Percentiles rank a stretch among this genome's conserved stretches.
Conservation (phyloP, 345 rosid species). For the Salix udensis region DNA sequence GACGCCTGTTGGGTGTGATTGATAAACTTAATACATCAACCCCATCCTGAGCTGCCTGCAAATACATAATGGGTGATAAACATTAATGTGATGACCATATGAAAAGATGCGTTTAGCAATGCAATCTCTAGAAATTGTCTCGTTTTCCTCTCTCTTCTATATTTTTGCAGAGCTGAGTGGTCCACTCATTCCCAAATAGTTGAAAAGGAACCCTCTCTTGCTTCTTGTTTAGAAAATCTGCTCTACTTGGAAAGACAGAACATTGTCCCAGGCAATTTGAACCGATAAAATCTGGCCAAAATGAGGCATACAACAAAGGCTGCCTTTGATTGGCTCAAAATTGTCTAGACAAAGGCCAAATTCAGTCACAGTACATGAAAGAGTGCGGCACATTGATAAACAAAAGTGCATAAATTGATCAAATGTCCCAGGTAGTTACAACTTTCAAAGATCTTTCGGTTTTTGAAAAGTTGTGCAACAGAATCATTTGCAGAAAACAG, state of each 20-base stretch:
- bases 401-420: background rate
- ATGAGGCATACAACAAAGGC: background rate
- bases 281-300: background rate
- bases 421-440: background rate
- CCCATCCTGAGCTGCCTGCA: constrained; percentile 98
- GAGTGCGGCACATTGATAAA: background rate
- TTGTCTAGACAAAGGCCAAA: background rate
- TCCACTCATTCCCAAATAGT: background rate
- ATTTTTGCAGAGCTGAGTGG: background rate
- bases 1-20: constrained; percentile 91
- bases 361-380: background rate
- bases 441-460: background rate
- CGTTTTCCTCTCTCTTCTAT: background rate
- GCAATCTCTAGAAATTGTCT: background rate
- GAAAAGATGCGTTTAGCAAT: background rate
- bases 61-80: constrained; percentile 10
- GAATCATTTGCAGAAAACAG: constrained; percentile 2
- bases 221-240: background rate
- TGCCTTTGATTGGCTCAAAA: background rate
- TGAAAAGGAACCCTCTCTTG: background rate
- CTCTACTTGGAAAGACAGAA: background rate
- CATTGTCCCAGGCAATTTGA: background rate
- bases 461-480: background rate
- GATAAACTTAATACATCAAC: constrained; percentile 93
- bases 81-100: background rate